Conservation (phyloP, 1,284 basidiomycete genomes). For the Rhodotorula sp. region DNA sequence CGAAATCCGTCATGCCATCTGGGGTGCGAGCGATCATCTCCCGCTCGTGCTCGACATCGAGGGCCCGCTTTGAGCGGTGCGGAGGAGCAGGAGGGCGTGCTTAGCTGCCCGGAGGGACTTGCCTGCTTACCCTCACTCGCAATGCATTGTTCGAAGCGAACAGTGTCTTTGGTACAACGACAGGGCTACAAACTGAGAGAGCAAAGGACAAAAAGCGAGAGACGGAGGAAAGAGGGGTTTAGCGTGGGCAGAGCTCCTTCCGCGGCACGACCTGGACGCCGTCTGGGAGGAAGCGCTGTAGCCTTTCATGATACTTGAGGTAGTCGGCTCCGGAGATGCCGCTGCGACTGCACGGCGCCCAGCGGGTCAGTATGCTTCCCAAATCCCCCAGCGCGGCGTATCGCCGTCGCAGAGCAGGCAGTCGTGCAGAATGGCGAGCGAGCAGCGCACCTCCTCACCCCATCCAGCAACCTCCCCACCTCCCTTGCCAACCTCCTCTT, state of each 20-base stretch:
- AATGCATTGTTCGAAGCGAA: no score
- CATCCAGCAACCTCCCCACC: neutral
- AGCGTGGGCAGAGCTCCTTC: neutral
- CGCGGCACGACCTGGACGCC: neutral
- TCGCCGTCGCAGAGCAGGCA: no score
- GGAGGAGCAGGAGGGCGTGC: neutral
- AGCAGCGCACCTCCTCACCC: neutral
- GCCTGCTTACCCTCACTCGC: neutral
- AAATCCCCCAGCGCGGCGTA: no score
- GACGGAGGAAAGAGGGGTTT: neutral
- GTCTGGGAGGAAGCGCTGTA: neutral
- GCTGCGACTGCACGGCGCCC: neutral
- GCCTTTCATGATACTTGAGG: neutral
- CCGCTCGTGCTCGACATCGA: constrained; percentile 44
- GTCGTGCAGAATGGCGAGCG: no score
- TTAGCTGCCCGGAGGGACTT: neutral
- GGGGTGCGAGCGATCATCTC: constrained; percentile 45
- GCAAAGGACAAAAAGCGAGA: neutral
- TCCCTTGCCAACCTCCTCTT: neutral
- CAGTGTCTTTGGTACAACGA: neutral
- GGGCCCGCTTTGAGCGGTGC: constrained; percentile 36
- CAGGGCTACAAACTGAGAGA: neutral
- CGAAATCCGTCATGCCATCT: constrained; percentile 45
- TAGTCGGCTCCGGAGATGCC: neutral
- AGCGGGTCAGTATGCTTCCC: no score